Percentiles rank a stretch among this genome's conserved stretches.
Evolutionary conservation across 2,329 filamentous ascomycete species (phyloP).

Genomic region (Penicillium sp.): DNA sequence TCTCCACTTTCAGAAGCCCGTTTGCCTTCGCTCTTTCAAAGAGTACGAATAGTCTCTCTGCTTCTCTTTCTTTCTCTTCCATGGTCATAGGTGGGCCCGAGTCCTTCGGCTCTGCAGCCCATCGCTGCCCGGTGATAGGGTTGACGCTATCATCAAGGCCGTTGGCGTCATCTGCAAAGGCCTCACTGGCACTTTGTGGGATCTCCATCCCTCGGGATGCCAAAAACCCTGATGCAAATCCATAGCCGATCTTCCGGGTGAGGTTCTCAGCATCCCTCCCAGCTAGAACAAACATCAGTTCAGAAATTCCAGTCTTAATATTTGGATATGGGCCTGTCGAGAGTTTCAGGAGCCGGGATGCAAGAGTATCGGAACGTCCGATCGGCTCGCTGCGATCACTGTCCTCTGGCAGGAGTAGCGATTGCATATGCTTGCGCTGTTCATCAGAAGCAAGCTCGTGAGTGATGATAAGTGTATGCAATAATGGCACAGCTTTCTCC

Average conservation of each 20-base stretch:
- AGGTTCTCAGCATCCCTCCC: slow-evolving; percentile 76
- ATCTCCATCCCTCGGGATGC: slow-evolving; percentile 80
- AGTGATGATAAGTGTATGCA: slow-evolving; percentile 73
- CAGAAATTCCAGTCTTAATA: slow-evolving; percentile 72
- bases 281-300: slow-evolving; percentile 84
- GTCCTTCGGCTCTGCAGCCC: slow-evolving; percentile 65
- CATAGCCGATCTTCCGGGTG: slow-evolving; percentile 90
- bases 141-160: slow-evolving; percentile 57
- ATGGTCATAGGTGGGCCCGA: slow-evolving; percentile 75
- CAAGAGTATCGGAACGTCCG: slow-evolving; percentile 71
- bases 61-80: slow-evolving; percentile 90
- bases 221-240: slow-evolving; percentile 87
- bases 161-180: slow-evolving; percentile 43
- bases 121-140: slow-evolving; percentile 81
- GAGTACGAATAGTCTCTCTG: slow-evolving; percentile 82
- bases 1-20: slow-evolving; percentile 75
- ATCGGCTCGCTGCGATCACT: slow-evolving; percentile 75
- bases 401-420: slow-evolving; percentile 71
- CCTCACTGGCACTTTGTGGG: slow-evolving; percentile 65
- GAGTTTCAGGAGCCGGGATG: slow-evolving; percentile 74
- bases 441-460: slow-evolving; percentile 66
- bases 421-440: slow-evolving; percentile 64
- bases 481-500: slow-evolving; percentile 66
- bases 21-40: slow-evolving; percentile 79
- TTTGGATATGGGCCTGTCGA: slow-evolving; percentile 74